Conservation (phyloP, 768 basidiomycete genomes). For the Candolleomyces efflorescens region DNA sequence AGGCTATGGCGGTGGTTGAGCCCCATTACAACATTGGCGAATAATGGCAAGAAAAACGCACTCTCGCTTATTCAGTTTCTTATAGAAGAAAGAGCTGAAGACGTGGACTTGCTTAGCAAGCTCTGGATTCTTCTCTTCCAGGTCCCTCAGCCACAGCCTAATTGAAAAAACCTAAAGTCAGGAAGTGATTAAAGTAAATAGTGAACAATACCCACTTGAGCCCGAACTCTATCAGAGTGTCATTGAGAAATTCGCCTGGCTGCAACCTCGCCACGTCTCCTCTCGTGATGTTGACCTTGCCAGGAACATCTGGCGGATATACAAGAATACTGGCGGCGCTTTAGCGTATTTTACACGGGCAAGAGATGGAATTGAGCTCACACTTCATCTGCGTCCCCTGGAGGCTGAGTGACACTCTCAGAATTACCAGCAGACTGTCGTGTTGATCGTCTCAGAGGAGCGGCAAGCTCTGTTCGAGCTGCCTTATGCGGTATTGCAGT, state of each 20-base stretch:
- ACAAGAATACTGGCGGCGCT: slow-evolving; percentile 56
- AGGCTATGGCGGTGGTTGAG: slow-evolving; percentile 26
- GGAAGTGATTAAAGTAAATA: background rate
- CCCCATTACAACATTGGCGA: slow-evolving; percentile 1
- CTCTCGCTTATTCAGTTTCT: slow-evolving; percentile 79
- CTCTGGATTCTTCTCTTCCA: slow-evolving; percentile 51
- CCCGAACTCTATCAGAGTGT: slow-evolving; percentile 94
- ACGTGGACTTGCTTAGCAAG: slow-evolving; percentile 77
- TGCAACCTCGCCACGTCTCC: slow-evolving; percentile 72
- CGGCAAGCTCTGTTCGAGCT: no score
- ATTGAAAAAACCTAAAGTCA: background rate
- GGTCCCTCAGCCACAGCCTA: slow-evolving; percentile 67
- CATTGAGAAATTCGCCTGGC: slow-evolving; percentile 87
- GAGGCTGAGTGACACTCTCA: slow-evolving; percentile 13
- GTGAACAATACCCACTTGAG: slow-evolving; percentile 61
- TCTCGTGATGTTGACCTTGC: slow-evolving; percentile 77
- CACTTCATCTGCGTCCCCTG: slow-evolving; percentile 61
- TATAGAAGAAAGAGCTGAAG: slow-evolving; percentile 98
- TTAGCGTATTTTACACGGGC: background rate
- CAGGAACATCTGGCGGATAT: slow-evolving; percentile 66
- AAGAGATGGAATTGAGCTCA: slow-evolving; percentile 18
- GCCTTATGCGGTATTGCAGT: no score
- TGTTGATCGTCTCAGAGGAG: no score
- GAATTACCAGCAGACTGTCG: no score
- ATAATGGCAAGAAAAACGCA: slow-evolving; percentile 22